phyloP scores from a whole-genome alignment of 495 filamentous ascomycete species.

The Lentithecium fluviatile region DNA sequence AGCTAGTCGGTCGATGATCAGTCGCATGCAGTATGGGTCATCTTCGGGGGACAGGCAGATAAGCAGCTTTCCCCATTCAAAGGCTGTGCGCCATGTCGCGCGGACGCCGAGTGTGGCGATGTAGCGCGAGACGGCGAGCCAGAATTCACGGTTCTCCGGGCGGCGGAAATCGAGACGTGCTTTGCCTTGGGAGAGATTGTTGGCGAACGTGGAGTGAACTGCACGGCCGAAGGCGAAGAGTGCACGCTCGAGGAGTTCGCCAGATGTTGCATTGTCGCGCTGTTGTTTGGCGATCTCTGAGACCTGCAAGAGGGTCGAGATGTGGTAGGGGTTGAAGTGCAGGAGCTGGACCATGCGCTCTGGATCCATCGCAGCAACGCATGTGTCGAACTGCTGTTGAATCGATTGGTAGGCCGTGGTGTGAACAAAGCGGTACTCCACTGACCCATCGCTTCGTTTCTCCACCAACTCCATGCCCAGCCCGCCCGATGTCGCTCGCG shows the following conservation, averaged over 20 bases:
- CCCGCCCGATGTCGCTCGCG: conserved; percentile 72
- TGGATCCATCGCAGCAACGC: conserved; percentile 80
- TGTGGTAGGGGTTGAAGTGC: conserved; percentile 79
- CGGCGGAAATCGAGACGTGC: conserved; percentile 75
- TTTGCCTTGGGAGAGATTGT: conserved; percentile 71
- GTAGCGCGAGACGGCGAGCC: conserved; percentile 85
- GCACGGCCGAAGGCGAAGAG: conserved; percentile 91
- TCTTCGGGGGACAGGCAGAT: conserved; percentile 67
- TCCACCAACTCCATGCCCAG: conserved; percentile 77
- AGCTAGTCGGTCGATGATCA: conserved; percentile 78
- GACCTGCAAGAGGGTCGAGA: conserved; percentile 88
- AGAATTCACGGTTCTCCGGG: conserved; percentile 88
- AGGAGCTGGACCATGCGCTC: conserved; percentile 65
- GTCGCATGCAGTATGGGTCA: conserved; percentile 79
- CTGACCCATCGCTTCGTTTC: conserved; percentile 50
- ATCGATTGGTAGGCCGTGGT: conserved; percentile 70
- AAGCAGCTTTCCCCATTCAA: conserved; percentile 88
- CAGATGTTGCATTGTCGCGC: conserved; percentile 76
- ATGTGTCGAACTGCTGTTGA: conserved; percentile 71
- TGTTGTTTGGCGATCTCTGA: conserved; percentile 90
- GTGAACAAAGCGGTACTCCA: conserved; percentile 74
- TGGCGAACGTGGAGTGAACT: conserved; percentile 72
- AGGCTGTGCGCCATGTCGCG: conserved; percentile 88
- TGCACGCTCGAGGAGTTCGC: conserved; percentile 86
- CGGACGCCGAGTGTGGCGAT: conserved; percentile 79